These are phyloP conservation scores for Roridomyces roridus DNA, from an alignment of 768 basidiomycete genomes.

Conservation along the genomic window DNA sequence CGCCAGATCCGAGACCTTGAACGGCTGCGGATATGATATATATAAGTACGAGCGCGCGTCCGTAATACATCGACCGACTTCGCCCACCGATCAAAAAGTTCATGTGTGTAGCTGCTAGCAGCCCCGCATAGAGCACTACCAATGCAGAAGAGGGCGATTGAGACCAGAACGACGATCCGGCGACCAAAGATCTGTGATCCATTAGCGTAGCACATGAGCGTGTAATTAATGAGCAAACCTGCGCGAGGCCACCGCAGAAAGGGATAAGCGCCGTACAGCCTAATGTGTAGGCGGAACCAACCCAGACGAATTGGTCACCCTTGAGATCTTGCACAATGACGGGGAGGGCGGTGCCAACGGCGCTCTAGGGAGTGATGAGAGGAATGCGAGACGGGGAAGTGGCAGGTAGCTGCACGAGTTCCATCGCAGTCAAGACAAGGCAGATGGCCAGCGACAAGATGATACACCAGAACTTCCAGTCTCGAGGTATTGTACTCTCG, in stretches of 20 bases:
- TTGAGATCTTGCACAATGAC: conserved; percentile 46
- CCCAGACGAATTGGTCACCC: conserved; percentile 49
- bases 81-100: conserved; percentile 48
- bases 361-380: no score
- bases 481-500: not conserved
- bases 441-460: conserved; percentile 30
- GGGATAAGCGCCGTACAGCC: conserved; percentile 48
- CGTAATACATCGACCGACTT: conserved; percentile 21
- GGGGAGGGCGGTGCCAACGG: conserved; percentile 42
- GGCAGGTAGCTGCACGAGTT: conserved; percentile 9
- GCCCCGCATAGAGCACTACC: conserved; percentile 54
- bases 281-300: conserved; percentile 50
- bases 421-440: conserved; percentile 33
- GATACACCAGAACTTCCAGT: conserved; percentile 32
- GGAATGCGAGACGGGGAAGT: not conserved
- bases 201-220: conserved; percentile 12
- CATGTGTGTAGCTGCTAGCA: conserved; percentile 45
- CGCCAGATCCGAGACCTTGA: conserved; percentile 32
- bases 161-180: conserved; percentile 34
- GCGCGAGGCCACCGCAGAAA: conserved; percentile 41
- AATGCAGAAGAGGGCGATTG: conserved; percentile 43
- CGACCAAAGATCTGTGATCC: conserved; percentile 46
- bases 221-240: conserved; percentile 1
- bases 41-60: conserved; percentile 35
- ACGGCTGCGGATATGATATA: no score